Evolutionary conservation across 495 filamentous ascomycete genomes (phyloP), one percentile per base, ranked within the genome.

Genomic region (Penicillium flavigenum): DNA sequence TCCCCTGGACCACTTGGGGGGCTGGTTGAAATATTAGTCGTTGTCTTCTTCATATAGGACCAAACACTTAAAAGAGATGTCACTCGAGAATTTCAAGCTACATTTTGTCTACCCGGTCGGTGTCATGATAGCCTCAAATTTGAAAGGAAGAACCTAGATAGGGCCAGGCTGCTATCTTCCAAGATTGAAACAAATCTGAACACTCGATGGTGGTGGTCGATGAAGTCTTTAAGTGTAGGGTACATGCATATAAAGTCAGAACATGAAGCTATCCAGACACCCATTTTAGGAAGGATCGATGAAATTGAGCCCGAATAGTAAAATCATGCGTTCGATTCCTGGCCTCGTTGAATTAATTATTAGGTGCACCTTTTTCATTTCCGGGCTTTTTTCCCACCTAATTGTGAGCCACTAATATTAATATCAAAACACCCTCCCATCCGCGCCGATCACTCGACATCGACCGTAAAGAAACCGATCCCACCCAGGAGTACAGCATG

Each of bases 91-190:
- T 2, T 2, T 29, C 5, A 2, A 16, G 1, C 14, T 8, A 10
- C 14, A 3, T 10, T 47, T 47, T 16, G 19, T 1, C 22, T 24
- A 14, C 6, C 44, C 27, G 29, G 7, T 24, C 0, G 5, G 5
- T 3, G 6, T 3, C 1, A 5, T 27, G 12, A 2, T 26, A 27
- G 22, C 0, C 8, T 17, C 2, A 27, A 10, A 29, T 47, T 29
- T 4, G 2, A 2, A 2, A 8, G 0, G 6, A 1, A 29, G 24
- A 0, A 47, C 27, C 2, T 27, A n/a, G 0, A 29, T 4, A 16
- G 2, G 5, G 1, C 1, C 0, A 47, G 24, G 16, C n/a, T 8
- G 2, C 2, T 47, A n/a, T 27, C 7, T 17, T 0, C 5, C 9
- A 7, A 47, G 6, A n/a, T 29, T 17, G 1, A 16, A 10, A n/a